Base-by-base conservation (phyloP, 192 early-diverging fungal species). In the Coemansia sp. region DNA sequence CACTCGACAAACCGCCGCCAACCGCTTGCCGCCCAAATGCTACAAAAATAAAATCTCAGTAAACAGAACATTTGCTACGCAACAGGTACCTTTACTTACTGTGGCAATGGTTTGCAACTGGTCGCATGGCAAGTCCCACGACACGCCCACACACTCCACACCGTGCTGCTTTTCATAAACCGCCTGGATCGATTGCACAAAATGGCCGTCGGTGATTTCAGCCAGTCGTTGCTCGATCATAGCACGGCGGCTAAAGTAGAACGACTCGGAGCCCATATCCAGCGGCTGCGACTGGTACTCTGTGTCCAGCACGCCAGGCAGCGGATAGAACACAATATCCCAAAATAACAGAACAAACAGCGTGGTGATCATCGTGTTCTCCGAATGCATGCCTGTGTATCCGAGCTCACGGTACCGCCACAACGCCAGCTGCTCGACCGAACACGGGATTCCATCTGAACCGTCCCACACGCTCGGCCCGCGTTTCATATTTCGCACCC, bases 251-350 rank as follows among this genome's bases (percentile, higher is more conserved):
- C 84, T 84, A 55, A 77, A 64, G 52, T 84, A 89, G 62, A 91
- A 91, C 0, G 87, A 82, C 43, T 87, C 86, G 9, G 86, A 83
- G 5, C 62, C n/a, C 57, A 91, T 68, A 75, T 91, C 89, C 57
- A 91, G 68, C 10, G 89, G 89, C 38, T 69, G 82, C 6, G 79
- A 83, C 70, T 89, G 89, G 67, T 85, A 91, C 21, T 82, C 79
- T 6, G 88, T 91, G 60, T 91, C 89, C 66, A 91, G 85, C 1
- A 86, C 85, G 25, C 88, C 89, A 0, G 85, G 86, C 11, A 85
- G 60, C 21, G 79, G 65, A 5, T 81, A 59, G 62, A 91, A 89
- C 7, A 91, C 70, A 35, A 88, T 82, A 48, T 91, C 87, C 88
- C 88, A 91, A 60, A 91, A 88, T 19, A 91, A 62, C 3, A 91